Evolutionary conservation across 306 rosid species (phyloP), one percentile per base, ranked within the genome.

Genomic region (Vigna hirtella): DNA sequence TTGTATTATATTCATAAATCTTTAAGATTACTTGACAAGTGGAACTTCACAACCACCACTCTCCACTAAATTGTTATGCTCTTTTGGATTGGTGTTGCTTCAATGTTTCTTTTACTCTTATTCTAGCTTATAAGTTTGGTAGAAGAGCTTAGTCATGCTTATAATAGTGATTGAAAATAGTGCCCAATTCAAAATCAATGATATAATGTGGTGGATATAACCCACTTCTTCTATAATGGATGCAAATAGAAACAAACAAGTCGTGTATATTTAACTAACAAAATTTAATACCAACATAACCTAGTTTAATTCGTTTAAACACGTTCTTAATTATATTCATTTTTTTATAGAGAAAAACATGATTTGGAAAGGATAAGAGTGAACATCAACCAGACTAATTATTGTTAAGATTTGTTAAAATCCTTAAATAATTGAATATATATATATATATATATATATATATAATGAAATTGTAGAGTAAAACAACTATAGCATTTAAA

Each of bases 21-120:
- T 28, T 70, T 26, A 36, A 53, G 55, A 79, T 70, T 79, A 20
- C 55, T 70, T 34, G 47, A 9, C 55, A 70, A 70, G 24, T 45
- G 63, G 36, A 26, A 26, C 26, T 43, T 59, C 73, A 40, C 73
- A 79, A 79, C 78, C 67, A 51, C 73, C 24, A 6, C 50, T 11
- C 49, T 20, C 13, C n/a, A 43, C 30, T 15, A 61, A 11, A 57
- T 57, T 43, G 16, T 12, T 47, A 4, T 42, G 48, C 32, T 18
- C 26, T 51, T 32, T 79, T 38, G 55, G 78, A 34, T 71, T 79
- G 58, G 13, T 10, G 22, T 59, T 24, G 47, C 52, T 71, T 32
- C 43, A 12, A 36, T 64, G 72, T 79, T 79, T 79, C 73, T 63
- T 22, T 71, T 26, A 11, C 56, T 79, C 77, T 49, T 48, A 38